Conservation (phyloP, 257 asterid species). For the Nemophila menziesii region DNA sequence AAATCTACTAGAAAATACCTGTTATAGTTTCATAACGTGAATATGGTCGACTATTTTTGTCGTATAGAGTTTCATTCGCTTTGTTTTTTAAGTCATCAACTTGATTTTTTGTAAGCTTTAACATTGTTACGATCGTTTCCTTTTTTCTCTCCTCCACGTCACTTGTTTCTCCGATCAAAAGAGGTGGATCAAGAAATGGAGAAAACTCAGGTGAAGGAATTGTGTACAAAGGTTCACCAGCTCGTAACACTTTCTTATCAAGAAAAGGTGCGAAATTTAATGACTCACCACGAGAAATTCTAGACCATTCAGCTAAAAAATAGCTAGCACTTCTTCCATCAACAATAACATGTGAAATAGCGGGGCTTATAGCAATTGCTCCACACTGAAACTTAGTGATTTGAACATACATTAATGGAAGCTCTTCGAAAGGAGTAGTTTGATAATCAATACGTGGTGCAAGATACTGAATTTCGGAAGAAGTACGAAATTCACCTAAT, state of each 20-base stretch:
- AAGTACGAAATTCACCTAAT: constrained; percentile 43
- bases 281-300: constrained; percentile 18
- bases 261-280: constrained; percentile 7
- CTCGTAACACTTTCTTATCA: constrained; percentile 5
- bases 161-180: constrained; percentile 9
- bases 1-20: no score
- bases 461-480: constrained; percentile 25
- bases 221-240: background rate
- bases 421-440: constrained; percentile 8
- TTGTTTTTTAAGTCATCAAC: constrained; percentile 6
- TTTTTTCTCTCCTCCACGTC: constrained; percentile 16
- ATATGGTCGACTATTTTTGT: constrained; percentile 1
- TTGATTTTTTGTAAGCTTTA: constrained; percentile 14
- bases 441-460: constrained; percentile 12
- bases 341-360: constrained; percentile 5
- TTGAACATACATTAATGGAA: constrained; percentile 10
- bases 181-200: constrained; percentile 6
- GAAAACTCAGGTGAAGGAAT: background rate
- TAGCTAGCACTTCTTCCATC: constrained; percentile 16
- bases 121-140: constrained; percentile 6
- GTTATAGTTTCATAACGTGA: constrained; percentile 16
- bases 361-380: constrained; percentile 10
- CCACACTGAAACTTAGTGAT: constrained; percentile 17
- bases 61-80: constrained; percentile 8
- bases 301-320: constrained; percentile 15